Evolutionary conservation across 1,139 yeast species (phyloP), one percentile per base, ranked within the genome.

Genomic region (Blastobotrys persicus): DNA sequence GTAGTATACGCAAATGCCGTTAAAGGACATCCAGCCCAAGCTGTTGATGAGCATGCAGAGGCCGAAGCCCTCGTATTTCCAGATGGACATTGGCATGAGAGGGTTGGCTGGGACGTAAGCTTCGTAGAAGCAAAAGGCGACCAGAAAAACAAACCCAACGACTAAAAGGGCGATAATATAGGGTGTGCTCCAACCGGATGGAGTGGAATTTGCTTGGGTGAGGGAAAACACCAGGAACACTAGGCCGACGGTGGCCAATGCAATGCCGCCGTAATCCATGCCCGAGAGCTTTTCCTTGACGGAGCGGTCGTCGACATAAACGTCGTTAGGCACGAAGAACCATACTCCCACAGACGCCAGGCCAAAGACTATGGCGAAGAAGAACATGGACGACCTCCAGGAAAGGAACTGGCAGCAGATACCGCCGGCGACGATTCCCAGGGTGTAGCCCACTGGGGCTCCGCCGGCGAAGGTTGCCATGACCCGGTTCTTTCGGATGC

Each of bases 381-480:
- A 74, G 49, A 54, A 74, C 35, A 74, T 69, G 19, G 65, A 64
- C 0, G 76, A 62, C 48, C 74, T 59, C 77, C 78, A 75, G 43
- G 60, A 60, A 13, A 73, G 55, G 13, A 68, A 58, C 45, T 68
- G 61, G n/a, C 64, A 54, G 55, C 75, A 70, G 16, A 75, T 67
- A 44, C 77, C 79, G 11, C 76, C 76, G 17, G 67, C 55, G 23
- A 75, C 57, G 28, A 66, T 62, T 0, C 78, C 78, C 14, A 60
- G 48, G 1, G 73, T 70, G 45, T 69, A 71, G n/a, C 79, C 79
- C 5, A 73, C 56, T 1, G 79, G 79, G 1, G 78, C 76, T 1
- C 78, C 78, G 1, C 73, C 73, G 3, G 74, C 61, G 54, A 73
- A 73, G 17, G 70, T 63, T 23, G 77, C 74, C 69, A 74, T 59